These are phyloP conservation scores for Prinsepia uniflora DNA, from an alignment of 306 rosid species.

Conservation along the genomic window DNA sequence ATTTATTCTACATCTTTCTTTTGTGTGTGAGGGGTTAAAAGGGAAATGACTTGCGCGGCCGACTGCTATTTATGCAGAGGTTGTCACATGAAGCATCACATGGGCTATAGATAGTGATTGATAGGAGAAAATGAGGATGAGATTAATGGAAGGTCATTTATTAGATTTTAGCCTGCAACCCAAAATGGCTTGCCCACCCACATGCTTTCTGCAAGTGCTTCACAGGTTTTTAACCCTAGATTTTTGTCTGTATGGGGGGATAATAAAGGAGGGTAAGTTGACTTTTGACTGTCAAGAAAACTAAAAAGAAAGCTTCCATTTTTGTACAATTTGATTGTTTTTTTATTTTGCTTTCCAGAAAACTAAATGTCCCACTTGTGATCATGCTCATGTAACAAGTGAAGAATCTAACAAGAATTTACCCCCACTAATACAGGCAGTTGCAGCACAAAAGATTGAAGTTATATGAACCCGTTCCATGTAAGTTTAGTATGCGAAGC, in stretches of 20 bases:
- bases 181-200: conserved; percentile 30
- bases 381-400: not conserved
- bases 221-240: conserved; percentile 30
- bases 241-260: conserved; percentile 33
- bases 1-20: conserved; percentile 6
- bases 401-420: not conserved
- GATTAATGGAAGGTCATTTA: conserved; percentile 32
- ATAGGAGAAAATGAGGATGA: conserved; percentile 26
- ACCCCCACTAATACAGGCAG: not conserved
- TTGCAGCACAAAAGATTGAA: not conserved
- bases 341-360: conserved; percentile 7
- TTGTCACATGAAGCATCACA: conserved; percentile 45
- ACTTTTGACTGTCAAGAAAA: conserved; percentile 34
- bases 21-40: conserved; percentile 20
- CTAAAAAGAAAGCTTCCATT: not conserved
- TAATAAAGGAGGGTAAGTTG: conserved; percentile 34
- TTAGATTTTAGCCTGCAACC: conserved; percentile 33
- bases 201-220: conserved; percentile 33
- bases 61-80: conserved; percentile 35
- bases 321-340: not conserved
- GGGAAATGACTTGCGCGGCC: conserved; percentile 30
- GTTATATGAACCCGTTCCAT: not conserved
- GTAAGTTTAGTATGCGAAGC: not conserved
- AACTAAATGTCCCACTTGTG: not conserved
- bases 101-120: conserved; percentile 34